A percentile compares a stretch with the other conserved stretches of the same genome.
Conservation (phyloP, 192 early-diverging fungal genomes). For the Coemansia sp. region DNA sequence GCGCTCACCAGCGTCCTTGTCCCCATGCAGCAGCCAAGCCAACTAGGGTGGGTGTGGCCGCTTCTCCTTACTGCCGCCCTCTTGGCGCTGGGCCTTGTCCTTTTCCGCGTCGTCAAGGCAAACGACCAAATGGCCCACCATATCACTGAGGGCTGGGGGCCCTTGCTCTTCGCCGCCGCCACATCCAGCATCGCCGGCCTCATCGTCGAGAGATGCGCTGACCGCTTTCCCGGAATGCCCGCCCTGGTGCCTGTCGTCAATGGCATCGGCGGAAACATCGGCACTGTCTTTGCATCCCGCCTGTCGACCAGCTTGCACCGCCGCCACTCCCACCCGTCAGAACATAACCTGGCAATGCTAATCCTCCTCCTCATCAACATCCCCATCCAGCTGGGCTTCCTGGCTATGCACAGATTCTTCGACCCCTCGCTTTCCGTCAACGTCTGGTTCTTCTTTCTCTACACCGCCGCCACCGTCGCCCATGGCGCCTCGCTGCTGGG, state of each 20-base stretch:
- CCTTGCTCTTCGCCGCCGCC: constrained; percentile 71
- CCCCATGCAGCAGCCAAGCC: neutral
- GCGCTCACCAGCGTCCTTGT: constrained; percentile 20
- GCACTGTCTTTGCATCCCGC: constrained; percentile 73
- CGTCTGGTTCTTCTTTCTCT: constrained; percentile 52
- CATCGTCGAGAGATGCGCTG: constrained; percentile 35
- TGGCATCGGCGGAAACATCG: constrained; percentile 73
- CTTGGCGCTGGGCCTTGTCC: constrained; percentile 48
- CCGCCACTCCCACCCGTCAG: constrained; percentile 37
- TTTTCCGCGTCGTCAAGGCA: constrained; percentile 49
- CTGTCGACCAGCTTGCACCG: constrained; percentile 72
- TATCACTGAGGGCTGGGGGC: constrained; percentile 71
- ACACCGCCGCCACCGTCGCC: constrained; percentile 58
- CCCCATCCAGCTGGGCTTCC: constrained; percentile 64
- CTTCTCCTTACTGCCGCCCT: constrained; percentile 42
- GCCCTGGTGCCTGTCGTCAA: constrained; percentile 53
- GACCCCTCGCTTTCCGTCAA: constrained; percentile 51
- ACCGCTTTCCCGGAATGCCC: constrained; percentile 38
- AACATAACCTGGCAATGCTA: constrained; percentile 53
- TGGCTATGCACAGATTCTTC: constrained; percentile 54
- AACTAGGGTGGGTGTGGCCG: constrained; percentile 18
- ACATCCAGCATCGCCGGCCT: constrained; percentile 61
- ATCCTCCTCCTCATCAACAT: constrained; percentile 68
- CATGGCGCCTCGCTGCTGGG: constrained; percentile 58
- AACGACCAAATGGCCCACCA: constrained; percentile 67